phyloP scores from a whole-genome alignment of 2,329 filamentous ascomycete genomes.

The Ceratocystis diversiconidia region DNA sequence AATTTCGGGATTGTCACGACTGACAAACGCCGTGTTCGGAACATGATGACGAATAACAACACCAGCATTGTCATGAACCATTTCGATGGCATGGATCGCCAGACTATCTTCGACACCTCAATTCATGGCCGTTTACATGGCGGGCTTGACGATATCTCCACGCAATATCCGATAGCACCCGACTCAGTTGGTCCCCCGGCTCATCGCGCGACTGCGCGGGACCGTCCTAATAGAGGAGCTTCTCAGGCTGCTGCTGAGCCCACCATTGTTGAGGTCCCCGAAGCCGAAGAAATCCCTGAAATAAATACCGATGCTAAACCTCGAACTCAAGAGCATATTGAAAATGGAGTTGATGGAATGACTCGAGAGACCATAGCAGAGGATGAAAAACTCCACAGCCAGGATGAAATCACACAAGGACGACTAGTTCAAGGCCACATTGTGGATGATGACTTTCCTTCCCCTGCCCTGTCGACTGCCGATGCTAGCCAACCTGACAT shows the following conservation, averaged over 20 bases:
- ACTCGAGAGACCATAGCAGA: conserved; percentile 28
- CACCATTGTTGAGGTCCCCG: conserved; percentile 15
- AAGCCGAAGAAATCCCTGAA: conserved; percentile 7
- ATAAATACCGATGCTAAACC: background rate
- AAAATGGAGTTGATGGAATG: background rate
- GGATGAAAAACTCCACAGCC: conserved; percentile 61
- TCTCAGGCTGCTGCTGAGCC: conserved; percentile 9
- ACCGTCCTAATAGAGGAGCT: conserved; percentile 1
- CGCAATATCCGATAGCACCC: background rate
- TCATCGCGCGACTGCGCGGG: background rate
- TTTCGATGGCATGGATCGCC: conserved; percentile 44
- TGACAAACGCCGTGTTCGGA: conserved; percentile 51
- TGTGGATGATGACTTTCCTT: conserved; percentile 84
- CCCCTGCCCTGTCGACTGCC: conserved; percentile 56
- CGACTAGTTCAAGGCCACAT: conserved; percentile 87
- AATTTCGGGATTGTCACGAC: conserved; percentile 96
- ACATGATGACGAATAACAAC: conserved; percentile 64
- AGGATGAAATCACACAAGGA: conserved; percentile 79
- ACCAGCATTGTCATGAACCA: conserved; percentile 65
- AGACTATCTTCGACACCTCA: conserved; percentile 28
- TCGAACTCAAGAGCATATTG: background rate
- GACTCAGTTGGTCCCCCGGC: conserved; percentile 16
- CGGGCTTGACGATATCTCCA: conserved; percentile 12
- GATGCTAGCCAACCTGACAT: conserved; percentile 52
- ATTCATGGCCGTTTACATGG: conserved; percentile 19